Base-by-base conservation (phyloP, 495 filamentous ascomycete genomes). In the Melanomma pulvis-pyrius region DNA sequence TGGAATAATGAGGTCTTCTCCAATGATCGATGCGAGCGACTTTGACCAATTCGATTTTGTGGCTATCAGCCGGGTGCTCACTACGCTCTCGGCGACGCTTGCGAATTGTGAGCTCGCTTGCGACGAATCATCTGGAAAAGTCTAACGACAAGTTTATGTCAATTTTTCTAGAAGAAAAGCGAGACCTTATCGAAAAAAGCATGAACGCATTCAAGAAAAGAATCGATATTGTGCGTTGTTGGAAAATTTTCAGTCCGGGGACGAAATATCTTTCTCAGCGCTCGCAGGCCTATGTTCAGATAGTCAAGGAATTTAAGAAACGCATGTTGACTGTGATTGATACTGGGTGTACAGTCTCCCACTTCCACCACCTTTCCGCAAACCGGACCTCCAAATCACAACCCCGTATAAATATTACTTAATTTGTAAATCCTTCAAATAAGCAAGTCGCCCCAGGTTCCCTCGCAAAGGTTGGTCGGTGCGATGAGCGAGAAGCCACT, bases 301-400 rank as follows among this genome's bases (percentile, higher is more conserved):
- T 19, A 8, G 59, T 62, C 15, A 53, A 47, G 5, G 15, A 8
- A 6, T 13, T 12, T n/a, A 1, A 12, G 19, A 13, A 13, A 15
- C 2, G 2, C n/a, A 12, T 26, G n/a, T 6, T 29, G 59, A 29
- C 15, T 53, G 13, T 51, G 7, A 61, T 54, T 19, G 3, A 13
- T 21, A 1, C 21, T 50, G 62, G 62, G 34, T 65, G 5, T 60
- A 65, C 56, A 65, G 49, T 36, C 55, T 61, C 28, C n/a, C n/a
- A n/a, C n/a, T n/a, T n/a, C n/a, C n/a, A n/a, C n/a, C n/a, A n/a
- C n/a, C n/a, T n/a, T n/a, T n/a, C n/a, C n/a, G n/a, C n/a, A n/a
- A n/a, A n/a, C n/a, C n/a, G n/a, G n/a, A n/a, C n/a, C n/a, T n/a
- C n/a, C n/a, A n/a, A n/a, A n/a, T n/a, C n/a, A n/a, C n/a, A n/a